Evolutionary conservation across 2,329 filamentous ascomycete genomes (phyloP).

Genomic region (Leptographium wingfieldii): DNA sequence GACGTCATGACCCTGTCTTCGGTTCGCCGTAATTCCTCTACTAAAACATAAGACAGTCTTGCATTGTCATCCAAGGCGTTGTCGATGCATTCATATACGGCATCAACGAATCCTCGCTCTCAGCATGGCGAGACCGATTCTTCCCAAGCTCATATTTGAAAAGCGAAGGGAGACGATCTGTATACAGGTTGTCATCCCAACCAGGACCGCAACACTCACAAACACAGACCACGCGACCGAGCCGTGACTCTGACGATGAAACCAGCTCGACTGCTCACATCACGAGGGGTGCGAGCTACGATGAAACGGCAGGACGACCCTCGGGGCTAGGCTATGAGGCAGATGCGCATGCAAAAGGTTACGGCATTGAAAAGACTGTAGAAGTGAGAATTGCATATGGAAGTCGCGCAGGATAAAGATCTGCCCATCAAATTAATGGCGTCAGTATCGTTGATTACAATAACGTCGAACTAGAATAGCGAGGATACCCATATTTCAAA

Average conservation of each 20-base stretch:
- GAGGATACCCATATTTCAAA: no score
- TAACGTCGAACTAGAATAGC: not conserved
- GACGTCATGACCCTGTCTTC: no score
- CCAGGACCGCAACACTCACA: not conserved
- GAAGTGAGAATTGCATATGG: not conserved
- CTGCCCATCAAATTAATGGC: not conserved
- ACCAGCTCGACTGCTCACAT: not conserved
- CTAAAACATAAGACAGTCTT: not conserved
- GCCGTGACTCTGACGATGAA: not conserved
- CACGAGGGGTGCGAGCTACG: not conserved
- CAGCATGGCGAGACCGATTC: not conserved
- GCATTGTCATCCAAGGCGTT: not conserved
- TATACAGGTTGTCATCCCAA: not conserved
- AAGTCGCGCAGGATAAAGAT: not conserved
- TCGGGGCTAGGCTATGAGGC: not conserved
- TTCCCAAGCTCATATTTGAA: not conserved
- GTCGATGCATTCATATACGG: not conserved
- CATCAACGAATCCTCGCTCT: not conserved
- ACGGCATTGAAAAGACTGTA: not conserved
- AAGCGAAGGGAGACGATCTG: not conserved
- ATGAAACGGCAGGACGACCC: not conserved
- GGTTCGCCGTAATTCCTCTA: no score
- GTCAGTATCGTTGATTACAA: not conserved
- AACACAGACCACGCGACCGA: not conserved
- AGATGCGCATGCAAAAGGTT: not conserved